These are phyloP conservation scores for Angomonas deanei DNA, from an alignment of 208 protist species.

Conservation along the genomic window DNA sequence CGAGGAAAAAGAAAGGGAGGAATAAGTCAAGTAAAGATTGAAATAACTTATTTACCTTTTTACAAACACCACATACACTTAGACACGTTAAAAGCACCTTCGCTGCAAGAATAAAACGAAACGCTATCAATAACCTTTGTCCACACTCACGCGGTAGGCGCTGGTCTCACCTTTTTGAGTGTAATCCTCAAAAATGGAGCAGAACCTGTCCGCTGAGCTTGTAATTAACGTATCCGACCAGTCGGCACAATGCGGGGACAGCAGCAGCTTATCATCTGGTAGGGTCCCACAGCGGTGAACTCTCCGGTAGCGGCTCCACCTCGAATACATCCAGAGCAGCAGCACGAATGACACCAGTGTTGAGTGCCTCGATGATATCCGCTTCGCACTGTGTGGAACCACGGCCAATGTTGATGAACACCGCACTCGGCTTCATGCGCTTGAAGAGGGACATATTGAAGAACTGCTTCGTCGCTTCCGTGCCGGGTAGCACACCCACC, in stretches of 20 bases:
- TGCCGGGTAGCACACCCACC: slow-evolving; percentile 76
- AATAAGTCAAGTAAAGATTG: no score
- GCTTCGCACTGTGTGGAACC: slow-evolving; percentile 61
- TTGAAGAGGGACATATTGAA: slow-evolving; percentile 72
- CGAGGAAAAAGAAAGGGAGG: no score
- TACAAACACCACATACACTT: no score
- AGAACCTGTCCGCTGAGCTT: slow-evolving; percentile 21
- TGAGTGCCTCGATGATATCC: slow-evolving; percentile 58
- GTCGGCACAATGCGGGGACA: slow-evolving; percentile 62
- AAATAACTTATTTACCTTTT: no score
- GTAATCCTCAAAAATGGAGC: slow-evolving; percentile 15
- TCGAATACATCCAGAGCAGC: slow-evolving; percentile 82
- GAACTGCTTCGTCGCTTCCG: slow-evolving; percentile 54
- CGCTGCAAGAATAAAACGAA: not conserved
- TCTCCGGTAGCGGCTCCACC: slow-evolving; percentile 57
- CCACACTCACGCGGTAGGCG: slow-evolving; percentile 27
- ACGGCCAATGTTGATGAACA: slow-evolving; percentile 87
- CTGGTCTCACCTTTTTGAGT: not conserved
- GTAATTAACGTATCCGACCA: slow-evolving; percentile 22
- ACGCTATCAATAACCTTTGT: slow-evolving; percentile 29
- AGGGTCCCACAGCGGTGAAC: slow-evolving; percentile 65
- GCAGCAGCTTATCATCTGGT: slow-evolving; percentile 58
- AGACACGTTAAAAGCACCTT: no score
- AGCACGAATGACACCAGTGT: slow-evolving; percentile 49
- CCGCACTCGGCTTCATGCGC: slow-evolving; percentile 69